phyloP scores from a whole-genome alignment of 1,139 yeast genomes.

The Petasospora fabianii region DNA sequence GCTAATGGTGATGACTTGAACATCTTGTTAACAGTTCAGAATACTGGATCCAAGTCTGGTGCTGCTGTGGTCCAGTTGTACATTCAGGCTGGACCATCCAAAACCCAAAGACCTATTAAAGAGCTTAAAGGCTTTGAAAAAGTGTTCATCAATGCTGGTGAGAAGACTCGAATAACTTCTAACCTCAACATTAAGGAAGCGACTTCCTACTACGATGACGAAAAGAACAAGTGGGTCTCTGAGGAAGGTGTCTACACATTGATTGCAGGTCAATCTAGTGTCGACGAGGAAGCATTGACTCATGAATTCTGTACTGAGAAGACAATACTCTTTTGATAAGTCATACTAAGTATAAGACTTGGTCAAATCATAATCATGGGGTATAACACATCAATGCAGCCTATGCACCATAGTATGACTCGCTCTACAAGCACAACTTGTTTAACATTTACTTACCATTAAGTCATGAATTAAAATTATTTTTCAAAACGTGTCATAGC shows the following conservation, averaged over 20 bases:
- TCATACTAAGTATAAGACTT: too few relatives aligned
- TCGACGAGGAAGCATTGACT: conserved; percentile 10
- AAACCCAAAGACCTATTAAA: conserved; percentile 46
- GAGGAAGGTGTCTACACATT: conserved; percentile 45
- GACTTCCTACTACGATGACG: conserved; percentile 48
- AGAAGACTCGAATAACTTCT: conserved; percentile 33
- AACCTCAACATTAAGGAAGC: conserved; percentile 40
- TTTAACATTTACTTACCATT: too few relatives aligned
- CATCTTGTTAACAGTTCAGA: conserved; percentile 37
- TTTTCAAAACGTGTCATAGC: not conserved
- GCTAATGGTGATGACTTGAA: conserved; percentile 33
- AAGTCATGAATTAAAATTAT: too few relatives aligned
- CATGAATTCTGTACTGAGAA: conserved; percentile 1
- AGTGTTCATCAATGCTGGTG: conserved; percentile 37
- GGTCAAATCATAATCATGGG: too few relatives aligned
- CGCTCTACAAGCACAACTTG: too few relatives aligned
- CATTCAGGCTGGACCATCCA: conserved; percentile 35
- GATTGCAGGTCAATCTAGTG: conserved; percentile 37
- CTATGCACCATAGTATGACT: too few relatives aligned
- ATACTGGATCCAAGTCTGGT: conserved; percentile 38
- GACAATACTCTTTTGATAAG: not conserved
- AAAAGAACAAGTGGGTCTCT: conserved; percentile 42
- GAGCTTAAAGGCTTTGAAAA: conserved; percentile 53
- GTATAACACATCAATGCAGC: too few relatives aligned
- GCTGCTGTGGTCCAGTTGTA: conserved; percentile 42